Evolutionary conservation across 257 asterid genomes (phyloP), one percentile per base, ranked within the genome.

Genomic region (Solanum appendiculatum): DNA sequence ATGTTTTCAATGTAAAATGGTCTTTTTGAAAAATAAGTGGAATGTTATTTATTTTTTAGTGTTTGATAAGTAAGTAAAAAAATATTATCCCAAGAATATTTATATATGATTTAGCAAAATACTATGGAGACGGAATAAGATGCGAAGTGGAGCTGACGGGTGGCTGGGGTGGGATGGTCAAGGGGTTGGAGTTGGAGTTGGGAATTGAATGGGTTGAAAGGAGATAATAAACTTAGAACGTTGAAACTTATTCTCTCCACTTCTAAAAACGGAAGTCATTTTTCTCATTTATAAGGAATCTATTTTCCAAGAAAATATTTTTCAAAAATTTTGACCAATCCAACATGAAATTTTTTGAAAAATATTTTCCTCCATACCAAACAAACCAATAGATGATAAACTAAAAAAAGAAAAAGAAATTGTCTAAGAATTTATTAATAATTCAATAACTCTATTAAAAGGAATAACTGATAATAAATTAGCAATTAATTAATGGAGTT

Each of bases 391-490:
- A 58, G 29, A 23, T 58, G 3, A 58, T 58, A 21, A 60, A 56
- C 64, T 20, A 20, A 20, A 56, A 56, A 56, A 54, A 6, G 5
- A 3, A 7, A 6, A 60, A 58, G 20, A n/a, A 58, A 23, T 1
- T 60, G 31, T 23, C 31, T 60, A 23, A 5, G 3, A 10, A 60
- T 60, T 60, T 60, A 60, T 23, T 58, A 21, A 8, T n/a, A 66
- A 91, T 90, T 60, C 44, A 89, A 87, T 90, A 87, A 89, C 63
- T 54, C 63, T 54, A 5, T 51, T 51, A 51, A 23, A 23, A 70
- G 15, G 27, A 40, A 5, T 73, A 37, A 74, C 54, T 40, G 23
- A 37, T 37, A 23, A 23, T 25, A 33, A 18, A 9, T 72, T 33
- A 33, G 27, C 10, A 73, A 73, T 73, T 73, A 73, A 73, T 37